Percentiles rank a stretch among this genome's conserved stretches.
These are phyloP conservation scores for Alternaria novae-zelandiae DNA, from an alignment of 2,329 filamentous ascomycete genomes.

Conservation along the genomic window DNA sequence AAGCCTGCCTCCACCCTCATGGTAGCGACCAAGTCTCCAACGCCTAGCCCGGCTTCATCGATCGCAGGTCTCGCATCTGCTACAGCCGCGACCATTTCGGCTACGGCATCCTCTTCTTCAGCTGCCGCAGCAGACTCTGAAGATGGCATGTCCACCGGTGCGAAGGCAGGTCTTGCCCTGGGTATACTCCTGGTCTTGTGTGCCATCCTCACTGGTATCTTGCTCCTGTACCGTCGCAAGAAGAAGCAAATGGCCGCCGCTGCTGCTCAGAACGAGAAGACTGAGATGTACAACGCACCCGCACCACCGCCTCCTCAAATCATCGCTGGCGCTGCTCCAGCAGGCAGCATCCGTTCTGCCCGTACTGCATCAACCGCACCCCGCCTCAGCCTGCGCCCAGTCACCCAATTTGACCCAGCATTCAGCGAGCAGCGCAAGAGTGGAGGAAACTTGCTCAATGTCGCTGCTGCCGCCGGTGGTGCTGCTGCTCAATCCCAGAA, in stretches of 20 bases:
- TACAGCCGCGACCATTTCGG: constrained; percentile 32
- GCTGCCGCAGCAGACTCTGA: constrained; percentile 21
- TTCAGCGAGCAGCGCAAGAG: constrained; percentile 57
- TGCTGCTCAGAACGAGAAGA: constrained; percentile 50
- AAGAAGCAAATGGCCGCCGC: constrained; percentile 63
- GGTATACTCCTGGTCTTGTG: constrained; percentile 76
- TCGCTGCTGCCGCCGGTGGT: constrained; percentile 38
- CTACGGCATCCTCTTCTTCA: constrained; percentile 30
- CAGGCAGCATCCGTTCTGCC: constrained; percentile 51
- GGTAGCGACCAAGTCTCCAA: constrained; percentile 39
- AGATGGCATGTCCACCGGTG: constrained; percentile 53
- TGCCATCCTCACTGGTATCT: constrained; percentile 69
- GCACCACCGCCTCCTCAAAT: constrained; percentile 37
- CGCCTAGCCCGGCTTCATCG: constrained; percentile 19
- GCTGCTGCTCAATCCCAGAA: constrained; percentile 26
- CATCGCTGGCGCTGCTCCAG: constrained; percentile 11
- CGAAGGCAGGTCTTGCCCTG: constrained; percentile 83
- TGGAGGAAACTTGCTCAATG: constrained; percentile 43
- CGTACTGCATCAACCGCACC: constrained; percentile 67
- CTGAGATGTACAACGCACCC: constrained; percentile 34
- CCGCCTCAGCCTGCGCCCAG: constrained; percentile 82
- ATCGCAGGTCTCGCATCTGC: constrained; percentile 26
- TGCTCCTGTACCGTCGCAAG: constrained; percentile 76
- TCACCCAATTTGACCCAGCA: constrained; percentile 81
- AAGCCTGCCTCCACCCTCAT: constrained; percentile 30